A percentile compares a stretch with the other conserved stretches of the same genome.
These are phyloP conservation scores for Phytophthora pinifolia DNA, from an alignment of 352 stramenopile genomes.

Conservation along the genomic window DNA sequence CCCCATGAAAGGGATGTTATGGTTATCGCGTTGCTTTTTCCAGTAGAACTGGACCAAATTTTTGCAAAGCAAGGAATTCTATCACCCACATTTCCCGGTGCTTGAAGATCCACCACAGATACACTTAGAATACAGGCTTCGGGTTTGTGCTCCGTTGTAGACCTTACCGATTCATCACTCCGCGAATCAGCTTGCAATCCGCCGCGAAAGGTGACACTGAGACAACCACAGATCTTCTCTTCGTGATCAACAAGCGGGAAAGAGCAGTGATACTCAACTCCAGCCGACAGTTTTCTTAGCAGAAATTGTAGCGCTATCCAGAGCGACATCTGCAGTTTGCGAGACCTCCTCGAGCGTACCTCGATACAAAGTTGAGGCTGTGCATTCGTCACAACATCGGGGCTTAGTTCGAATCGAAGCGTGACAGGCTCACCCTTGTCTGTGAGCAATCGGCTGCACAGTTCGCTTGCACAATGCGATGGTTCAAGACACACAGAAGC, in stretches of 20 bases:
- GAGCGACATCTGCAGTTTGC: constrained; percentile 10
- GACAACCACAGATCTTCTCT: constrained; percentile 12
- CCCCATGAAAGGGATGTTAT: constrained; percentile 10
- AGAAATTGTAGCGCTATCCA: constrained; percentile 13
- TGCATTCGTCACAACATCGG: constrained; percentile 20
- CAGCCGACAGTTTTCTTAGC: constrained; percentile 8
- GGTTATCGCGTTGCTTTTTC: constrained; percentile 14
- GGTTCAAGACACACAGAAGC: constrained; percentile 3
- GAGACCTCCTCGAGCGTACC: constrained; percentile 15
- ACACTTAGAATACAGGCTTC: constrained; percentile 12
- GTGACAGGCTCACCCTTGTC: constrained; percentile 1
- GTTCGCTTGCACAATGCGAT: constrained; percentile 16
- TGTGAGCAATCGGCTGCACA: constrained; percentile 8
- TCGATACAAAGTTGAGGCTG: constrained; percentile 19
- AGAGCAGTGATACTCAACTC: constrained; percentile 8
- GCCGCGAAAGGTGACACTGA: constrained; percentile 12
- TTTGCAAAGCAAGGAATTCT: constrained; percentile 11
- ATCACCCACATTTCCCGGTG: not conserved
- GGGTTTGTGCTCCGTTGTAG: constrained; percentile 3
- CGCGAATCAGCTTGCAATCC: constrained; percentile 8
- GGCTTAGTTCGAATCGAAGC: constrained; percentile 24
- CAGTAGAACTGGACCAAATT: constrained; percentile 20
- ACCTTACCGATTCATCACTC: constrained; percentile 2
- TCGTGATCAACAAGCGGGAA: constrained; percentile 19
- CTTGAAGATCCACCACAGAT: constrained; percentile 5